Evolutionary conservation across 306 rosid species (phyloP), one percentile per base, ranked within the genome.

Genomic region (Sindora glabra): DNA sequence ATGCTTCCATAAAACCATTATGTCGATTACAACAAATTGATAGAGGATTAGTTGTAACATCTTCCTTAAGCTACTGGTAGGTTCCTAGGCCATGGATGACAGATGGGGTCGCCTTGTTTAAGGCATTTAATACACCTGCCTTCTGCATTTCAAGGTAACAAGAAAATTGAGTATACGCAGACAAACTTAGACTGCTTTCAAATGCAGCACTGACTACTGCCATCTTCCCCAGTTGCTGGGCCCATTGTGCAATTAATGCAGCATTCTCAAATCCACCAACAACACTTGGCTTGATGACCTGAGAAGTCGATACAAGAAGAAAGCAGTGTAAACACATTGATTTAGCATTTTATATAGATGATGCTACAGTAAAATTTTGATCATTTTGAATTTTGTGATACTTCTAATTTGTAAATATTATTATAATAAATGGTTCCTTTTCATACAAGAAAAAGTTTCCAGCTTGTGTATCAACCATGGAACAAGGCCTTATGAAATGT

Each of bases 281-380:
- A 45, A 88, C 85, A 64, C 95, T 83, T 50, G 98, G 98, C 73
- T 88, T 92, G 67, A 92, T 92, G 61, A 92, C 96, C 98, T 92
- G 74, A 74, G 70, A 78, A 30, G 53, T 53, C 18, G 26, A 49
- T 4, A 50, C 10, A n/a, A n/a, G n/a, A n/a, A n/a, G 56, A 48
- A 67, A 62, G 54, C 45, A 50, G 44, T 47, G 56, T 24, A 48
- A 34, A 13, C 9, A 67, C 40, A 33, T 6, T 8, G 24, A 39
- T 7, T 62, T 15, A 40, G 29, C 39, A 42, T 45, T 72, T 14
- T 50, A 46, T 57, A 57, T 41, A 14, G 27, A 75, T 42, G 34
- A 64, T 18, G 39, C 25, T 9, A 57, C 39, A 48, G 33, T 55
- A 27, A 29, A 36, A 18, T 8, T 29, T 17, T 17, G n/a, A 2